Conservation (phyloP, 2,329 filamentous ascomycete species). For the Hypomyces rosellus region DNA sequence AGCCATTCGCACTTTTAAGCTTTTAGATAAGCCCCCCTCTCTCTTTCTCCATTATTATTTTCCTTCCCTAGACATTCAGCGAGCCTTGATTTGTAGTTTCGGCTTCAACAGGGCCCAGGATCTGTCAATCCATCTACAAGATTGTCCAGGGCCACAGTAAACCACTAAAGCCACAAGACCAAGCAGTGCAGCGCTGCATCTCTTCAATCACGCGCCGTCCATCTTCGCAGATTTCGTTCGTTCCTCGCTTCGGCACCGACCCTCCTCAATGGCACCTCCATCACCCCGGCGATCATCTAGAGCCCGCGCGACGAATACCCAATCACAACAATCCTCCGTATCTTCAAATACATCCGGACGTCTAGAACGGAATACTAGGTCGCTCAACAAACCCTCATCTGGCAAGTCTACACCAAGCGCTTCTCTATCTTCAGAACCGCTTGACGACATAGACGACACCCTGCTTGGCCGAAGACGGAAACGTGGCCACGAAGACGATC, state of each 20-base stretch:
- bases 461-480: conserved; percentile 73
- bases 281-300: conserved; percentile 85
- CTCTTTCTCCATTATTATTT: no score
- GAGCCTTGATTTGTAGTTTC: no score
- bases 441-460: conserved; percentile 62
- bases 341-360: conserved; percentile 74
- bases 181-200: not conserved
- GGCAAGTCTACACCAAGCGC: conserved; percentile 70
- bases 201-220: conserved; percentile 1
- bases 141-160: not conserved
- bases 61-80: no score
- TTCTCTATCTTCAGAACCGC: conserved; percentile 64
- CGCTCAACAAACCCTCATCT: conserved; percentile 65
- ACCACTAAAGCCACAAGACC: not conserved
- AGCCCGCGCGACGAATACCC: conserved; percentile 72
- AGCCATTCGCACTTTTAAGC: no score
- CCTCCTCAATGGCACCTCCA: conserved; percentile 50
- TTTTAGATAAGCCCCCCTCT: no score
- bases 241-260: conserved; percentile 11
- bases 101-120: not conserved
- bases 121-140: not conserved
- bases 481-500: conserved; percentile 62
- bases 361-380: conserved; percentile 66
- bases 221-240: not conserved
- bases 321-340: conserved; percentile 70